Base-by-base conservation (phyloP, 192 early-diverging fungal genomes). In the Powellomyces hirtus region DNA sequence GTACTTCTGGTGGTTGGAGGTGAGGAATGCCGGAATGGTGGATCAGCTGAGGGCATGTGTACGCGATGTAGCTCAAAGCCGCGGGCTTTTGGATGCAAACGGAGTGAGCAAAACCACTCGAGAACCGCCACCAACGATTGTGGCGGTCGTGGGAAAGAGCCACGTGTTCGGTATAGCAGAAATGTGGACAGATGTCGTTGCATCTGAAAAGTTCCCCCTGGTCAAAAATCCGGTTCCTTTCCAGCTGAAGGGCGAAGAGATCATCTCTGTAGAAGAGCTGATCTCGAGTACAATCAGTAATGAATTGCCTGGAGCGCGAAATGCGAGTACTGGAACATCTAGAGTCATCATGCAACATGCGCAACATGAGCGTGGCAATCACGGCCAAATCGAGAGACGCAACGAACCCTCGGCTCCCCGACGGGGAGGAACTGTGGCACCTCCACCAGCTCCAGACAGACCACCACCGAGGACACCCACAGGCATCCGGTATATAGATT, bases 1-100 rank as follows among this genome's bases (percentile, higher is more conserved):
- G 22, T 63, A 53, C 27, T 71, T 71, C 55, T 71, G 69, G 69
- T 71, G 59, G 69, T 13, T 62, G 13, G 69, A 71, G 59, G n/a
- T 63, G 0, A 10, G 69, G 59, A 71, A 71, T 37, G 69, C 69
- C 11, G 60, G 59, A n/a, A 71, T 71, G 69, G 59, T 62, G 16
- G 61, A 71, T 8, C 29, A 33, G 13, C 6, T 71, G 8, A 20
- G 50, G 33, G 27, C 34, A 11, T 62, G 59, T 29, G 59, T 71
- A 36, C 18, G 59, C 22, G 69, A 71, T 35, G 59, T 71, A n/a
- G 64, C 64, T 0, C 26, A 36, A 31, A 38, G 18, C 20, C 14
- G 35, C 6, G 38, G 34, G 33, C 1, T 26, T 14, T 26, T 57
- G 38, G 38, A 36, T 61, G n/a, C 36, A 1, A 18, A 38, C 16